Conservation (phyloP, 2,329 filamentous ascomycete genomes). For the Waltergamsia citrina region DNA sequence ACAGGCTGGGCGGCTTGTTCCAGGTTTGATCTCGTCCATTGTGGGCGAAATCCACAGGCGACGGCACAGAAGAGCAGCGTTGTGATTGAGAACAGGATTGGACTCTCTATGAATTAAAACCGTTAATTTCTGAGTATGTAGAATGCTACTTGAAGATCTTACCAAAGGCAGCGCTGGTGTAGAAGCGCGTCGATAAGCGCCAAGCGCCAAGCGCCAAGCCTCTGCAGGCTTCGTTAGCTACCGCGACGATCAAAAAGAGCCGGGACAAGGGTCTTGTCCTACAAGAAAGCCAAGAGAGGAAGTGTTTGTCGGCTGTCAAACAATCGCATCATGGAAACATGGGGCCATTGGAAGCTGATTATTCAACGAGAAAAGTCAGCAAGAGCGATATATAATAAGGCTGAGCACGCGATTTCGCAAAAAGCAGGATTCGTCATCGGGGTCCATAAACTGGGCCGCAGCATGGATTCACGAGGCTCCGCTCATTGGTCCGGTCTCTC, state of each 20-base stretch:
- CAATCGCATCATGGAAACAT: slow-evolving; percentile 1
- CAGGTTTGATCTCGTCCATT: neutral
- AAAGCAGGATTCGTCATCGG: too few relatives aligned
- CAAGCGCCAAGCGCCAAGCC: slow-evolving; percentile 2
- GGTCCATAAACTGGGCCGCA: too few relatives aligned
- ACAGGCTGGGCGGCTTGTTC: neutral
- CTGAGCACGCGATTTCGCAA: too few relatives aligned
- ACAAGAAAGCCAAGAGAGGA: slow-evolving; percentile 1
- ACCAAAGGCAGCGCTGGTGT: slow-evolving; percentile 4
- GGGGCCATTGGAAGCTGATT: too few relatives aligned
- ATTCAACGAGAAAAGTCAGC: too few relatives aligned
- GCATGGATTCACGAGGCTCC: too few relatives aligned
- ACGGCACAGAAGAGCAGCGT: slow-evolving; percentile 1
- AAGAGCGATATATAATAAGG: too few relatives aligned
- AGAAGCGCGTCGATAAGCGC: slow-evolving; percentile 2
- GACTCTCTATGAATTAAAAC: neutral
- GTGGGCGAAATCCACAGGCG: neutral
- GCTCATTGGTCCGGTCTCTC: too few relatives aligned
- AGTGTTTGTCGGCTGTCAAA: neutral
- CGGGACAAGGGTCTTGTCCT: neutral
- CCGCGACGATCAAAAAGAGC: neutral
- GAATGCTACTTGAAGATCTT: neutral
- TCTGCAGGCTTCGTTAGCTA: neutral
- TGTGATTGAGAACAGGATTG: slow-evolving; percentile 2
- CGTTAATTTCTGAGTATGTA: neutral